Evolutionary conservation across 2,329 filamentous ascomycete species (phyloP).

Genomic region (Aaosphaeria pasadenensis): DNA sequence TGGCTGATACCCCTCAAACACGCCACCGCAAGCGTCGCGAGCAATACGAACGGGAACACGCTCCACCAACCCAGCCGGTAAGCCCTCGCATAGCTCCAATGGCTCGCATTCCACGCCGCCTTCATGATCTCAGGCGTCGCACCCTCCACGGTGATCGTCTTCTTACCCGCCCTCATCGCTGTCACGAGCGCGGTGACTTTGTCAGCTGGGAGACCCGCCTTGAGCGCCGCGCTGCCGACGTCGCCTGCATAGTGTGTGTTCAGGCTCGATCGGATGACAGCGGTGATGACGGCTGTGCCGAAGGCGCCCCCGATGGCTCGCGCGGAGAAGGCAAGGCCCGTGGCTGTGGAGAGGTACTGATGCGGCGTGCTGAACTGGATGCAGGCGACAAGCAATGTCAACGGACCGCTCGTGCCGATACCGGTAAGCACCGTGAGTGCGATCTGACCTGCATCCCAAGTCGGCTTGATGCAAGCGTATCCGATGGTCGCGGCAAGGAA

Average conservation of each 20-base stretch:
- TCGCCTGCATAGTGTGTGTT: slow-evolving; percentile 17
- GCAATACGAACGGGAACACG: slow-evolving; percentile 28
- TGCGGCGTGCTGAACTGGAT: slow-evolving; percentile 31
- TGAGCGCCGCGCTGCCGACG: slow-evolving; percentile 17
- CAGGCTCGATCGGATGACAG: slow-evolving; percentile 23
- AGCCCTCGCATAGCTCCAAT: slow-evolving; percentile 27
- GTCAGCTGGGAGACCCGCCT: slow-evolving; percentile 18
- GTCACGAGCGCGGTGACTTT: slow-evolving; percentile 15
- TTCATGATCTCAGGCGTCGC: slow-evolving; percentile 14
- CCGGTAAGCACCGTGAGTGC: slow-evolving; percentile 24
- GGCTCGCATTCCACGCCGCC: slow-evolving; percentile 21
- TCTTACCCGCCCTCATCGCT: slow-evolving; percentile 15
- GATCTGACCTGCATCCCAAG: slow-evolving; percentile 22
- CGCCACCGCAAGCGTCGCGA: slow-evolving; percentile 20
- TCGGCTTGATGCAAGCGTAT: slow-evolving; percentile 22
- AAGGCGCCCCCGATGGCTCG: slow-evolving; percentile 32
- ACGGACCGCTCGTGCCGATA: slow-evolving; percentile 24
- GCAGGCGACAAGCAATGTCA: slow-evolving; percentile 30
- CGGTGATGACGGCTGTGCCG: slow-evolving; percentile 28
- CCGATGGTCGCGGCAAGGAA: slow-evolving; percentile 25
- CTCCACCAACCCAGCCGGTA: slow-evolving; percentile 30
- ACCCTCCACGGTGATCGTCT: slow-evolving; percentile 10
- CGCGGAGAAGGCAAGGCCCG: slow-evolving; percentile 30
- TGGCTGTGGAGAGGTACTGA: slow-evolving; percentile 27
- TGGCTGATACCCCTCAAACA: slow-evolving; percentile 21